These are phyloP conservation scores for Colletotrichum cereale DNA, from an alignment of 2,329 filamentous ascomycete species.

Conservation along the genomic window DNA sequence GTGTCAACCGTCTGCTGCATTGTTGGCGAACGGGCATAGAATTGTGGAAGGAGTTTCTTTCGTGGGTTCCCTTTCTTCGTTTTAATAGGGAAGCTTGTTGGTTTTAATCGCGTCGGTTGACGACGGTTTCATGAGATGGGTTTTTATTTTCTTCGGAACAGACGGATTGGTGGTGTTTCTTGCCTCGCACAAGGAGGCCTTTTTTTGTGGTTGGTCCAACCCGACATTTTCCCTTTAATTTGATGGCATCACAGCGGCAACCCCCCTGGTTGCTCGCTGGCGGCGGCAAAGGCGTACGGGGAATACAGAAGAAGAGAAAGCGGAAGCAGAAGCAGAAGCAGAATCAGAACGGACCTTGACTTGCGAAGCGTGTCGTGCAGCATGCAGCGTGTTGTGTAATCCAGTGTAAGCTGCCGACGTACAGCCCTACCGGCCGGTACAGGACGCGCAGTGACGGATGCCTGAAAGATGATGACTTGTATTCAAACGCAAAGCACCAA, in stretches of 20 bases:
- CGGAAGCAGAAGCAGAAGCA: neutral
- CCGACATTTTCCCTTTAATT: slow-evolving; percentile 34
- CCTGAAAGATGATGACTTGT: neutral
- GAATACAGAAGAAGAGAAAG: slow-evolving; percentile 28
- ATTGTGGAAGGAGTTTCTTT: slow-evolving; percentile 25
- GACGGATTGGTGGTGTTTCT: slow-evolving; percentile 32
- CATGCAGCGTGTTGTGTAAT: neutral
- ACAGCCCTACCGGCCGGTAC: neutral
- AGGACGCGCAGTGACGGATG: neutral
- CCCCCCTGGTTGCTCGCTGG: slow-evolving; percentile 15
- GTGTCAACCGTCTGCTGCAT: slow-evolving; percentile 37
- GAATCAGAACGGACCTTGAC: slow-evolving; percentile 17
- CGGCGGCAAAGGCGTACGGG: slow-evolving; percentile 36
- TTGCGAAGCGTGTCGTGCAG: slow-evolving; percentile 11
- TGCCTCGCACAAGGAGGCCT: neutral
- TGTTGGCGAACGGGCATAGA: slow-evolving; percentile 40
- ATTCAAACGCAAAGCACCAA: neutral
- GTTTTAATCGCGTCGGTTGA: slow-evolving; percentile 30
- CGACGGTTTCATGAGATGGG: slow-evolving; percentile 25
- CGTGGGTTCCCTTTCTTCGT: slow-evolving; percentile 20
- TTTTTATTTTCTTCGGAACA: slow-evolving; percentile 20
- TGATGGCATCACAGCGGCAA: slow-evolving; percentile 32
- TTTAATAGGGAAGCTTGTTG: slow-evolving; percentile 33
- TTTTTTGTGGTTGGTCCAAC: slow-evolving; percentile 26
- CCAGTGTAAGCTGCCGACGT: neutral